A percentile compares a stretch with the other conserved stretches of the same genome.
Evolutionary conservation across 345 rosid genomes (phyloP).

Genomic region (Iberis pinnata): DNA sequence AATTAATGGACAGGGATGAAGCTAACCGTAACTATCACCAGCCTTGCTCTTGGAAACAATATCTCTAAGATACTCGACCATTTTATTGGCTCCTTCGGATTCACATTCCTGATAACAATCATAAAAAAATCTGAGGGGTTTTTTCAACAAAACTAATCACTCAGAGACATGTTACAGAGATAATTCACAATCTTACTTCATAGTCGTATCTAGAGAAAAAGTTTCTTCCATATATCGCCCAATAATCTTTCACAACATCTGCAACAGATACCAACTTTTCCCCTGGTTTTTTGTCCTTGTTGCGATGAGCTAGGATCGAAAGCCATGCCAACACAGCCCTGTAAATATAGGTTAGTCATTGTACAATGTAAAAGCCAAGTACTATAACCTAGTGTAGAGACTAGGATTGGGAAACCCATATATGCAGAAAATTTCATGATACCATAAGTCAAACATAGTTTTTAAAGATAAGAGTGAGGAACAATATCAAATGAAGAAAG

Average conservation of each 20-base stretch:
- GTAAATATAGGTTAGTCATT: slow-evolving; percentile 22
- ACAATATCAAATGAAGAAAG: no score
- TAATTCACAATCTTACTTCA: slow-evolving; percentile 47
- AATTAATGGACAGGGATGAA: slow-evolving; percentile 3
- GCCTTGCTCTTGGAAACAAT: slow-evolving; percentile 57
- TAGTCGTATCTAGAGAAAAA: slow-evolving; percentile 92
- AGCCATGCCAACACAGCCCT: slow-evolving; percentile 98
- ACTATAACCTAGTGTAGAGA: background rate
- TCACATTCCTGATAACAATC: slow-evolving; percentile 62
- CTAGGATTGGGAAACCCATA: background rate
- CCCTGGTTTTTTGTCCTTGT: slow-evolving; percentile 71
- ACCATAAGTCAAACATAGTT: background rate
- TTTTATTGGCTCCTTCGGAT: slow-evolving; percentile 86
- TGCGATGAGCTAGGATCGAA: slow-evolving; percentile 69
- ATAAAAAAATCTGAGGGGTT: slow-evolving; percentile 16
- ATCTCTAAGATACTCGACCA: slow-evolving; percentile 71
- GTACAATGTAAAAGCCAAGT: background rate
- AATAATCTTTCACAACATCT: slow-evolving; percentile 79
- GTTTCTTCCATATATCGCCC: slow-evolving; percentile 93
- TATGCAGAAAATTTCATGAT: background rate
- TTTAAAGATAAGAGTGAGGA: no score
- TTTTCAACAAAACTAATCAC: background rate
- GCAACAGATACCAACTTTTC: slow-evolving; percentile 74
- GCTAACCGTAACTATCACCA: slow-evolving; percentile 68
- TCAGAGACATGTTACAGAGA: background rate